Evolutionary conservation across 306 rosid genomes (phyloP).

Genomic region (Spatholobus suberectus): DNA sequence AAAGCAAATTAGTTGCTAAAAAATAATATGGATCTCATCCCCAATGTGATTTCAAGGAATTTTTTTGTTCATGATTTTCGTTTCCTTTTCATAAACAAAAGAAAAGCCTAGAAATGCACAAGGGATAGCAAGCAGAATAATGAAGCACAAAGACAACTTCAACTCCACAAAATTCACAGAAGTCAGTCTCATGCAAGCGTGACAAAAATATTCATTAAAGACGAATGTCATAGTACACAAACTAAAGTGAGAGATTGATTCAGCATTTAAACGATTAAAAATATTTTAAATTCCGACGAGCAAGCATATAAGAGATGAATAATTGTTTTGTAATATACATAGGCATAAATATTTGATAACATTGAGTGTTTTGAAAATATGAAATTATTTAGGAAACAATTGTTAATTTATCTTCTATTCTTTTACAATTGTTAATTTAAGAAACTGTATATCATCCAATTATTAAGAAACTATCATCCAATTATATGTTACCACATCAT

Average conservation of each 20-base stretch:
- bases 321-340: neutral
- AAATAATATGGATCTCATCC: constrained; percentile 8
- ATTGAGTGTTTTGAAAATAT: neutral
- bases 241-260: neutral
- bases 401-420: neutral
- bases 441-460: neutral
- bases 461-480: neutral
- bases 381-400: neutral
- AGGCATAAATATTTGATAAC: constrained; percentile 10
- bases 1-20: neutral
- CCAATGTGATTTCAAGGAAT: neutral
- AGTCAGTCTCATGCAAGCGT: constrained; percentile 5
- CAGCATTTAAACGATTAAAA: neutral
- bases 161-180: neutral
- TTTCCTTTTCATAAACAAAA: constrained; percentile 13
- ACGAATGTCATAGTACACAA: neutral
- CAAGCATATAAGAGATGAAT: neutral
- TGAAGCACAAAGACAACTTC: neutral
- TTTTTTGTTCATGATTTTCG: neutral
- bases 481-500: neutral
- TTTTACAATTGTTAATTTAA: neutral
- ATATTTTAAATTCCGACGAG: neutral
- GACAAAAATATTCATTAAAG: constrained; percentile 1
- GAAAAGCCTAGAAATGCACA: neutral
- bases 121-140: neutral